Conservation (phyloP, 2,329 filamentous ascomycete genomes). For the Claviceps fusiformis region DNA sequence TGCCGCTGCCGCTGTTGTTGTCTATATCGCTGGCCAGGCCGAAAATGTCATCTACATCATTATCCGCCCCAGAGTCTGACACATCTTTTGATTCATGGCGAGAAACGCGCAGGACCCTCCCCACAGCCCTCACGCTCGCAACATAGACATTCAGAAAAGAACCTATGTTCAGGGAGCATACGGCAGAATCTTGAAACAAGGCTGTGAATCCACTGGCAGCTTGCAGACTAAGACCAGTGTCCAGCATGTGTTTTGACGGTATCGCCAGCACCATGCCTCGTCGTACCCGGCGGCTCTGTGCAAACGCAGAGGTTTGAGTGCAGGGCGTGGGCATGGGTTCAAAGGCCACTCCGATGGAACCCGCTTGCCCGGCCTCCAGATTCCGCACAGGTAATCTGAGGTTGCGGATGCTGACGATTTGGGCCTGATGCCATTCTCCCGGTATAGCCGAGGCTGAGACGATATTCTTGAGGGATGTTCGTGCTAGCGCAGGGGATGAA, state of each 20-base stretch:
- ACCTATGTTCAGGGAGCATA: slow-evolving; percentile 50
- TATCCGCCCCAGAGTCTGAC: slow-evolving; percentile 15
- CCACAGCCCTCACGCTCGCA: slow-evolving; percentile 72
- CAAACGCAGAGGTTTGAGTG: neutral
- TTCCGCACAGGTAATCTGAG: slow-evolving; percentile 68
- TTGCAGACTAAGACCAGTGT: slow-evolving; percentile 44
- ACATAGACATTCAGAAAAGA: slow-evolving; percentile 71
- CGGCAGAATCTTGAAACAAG: slow-evolving; percentile 50
- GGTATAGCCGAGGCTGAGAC: slow-evolving; percentile 37
- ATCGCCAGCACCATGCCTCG: slow-evolving; percentile 77
- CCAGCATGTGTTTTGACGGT: slow-evolving; percentile 42
- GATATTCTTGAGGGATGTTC: slow-evolving; percentile 38
- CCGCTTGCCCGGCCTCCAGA: slow-evolving; percentile 70
- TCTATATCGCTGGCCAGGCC: slow-evolving; percentile 36
- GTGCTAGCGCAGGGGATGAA: slow-evolving; percentile 38
- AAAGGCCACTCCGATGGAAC: slow-evolving; percentile 71
- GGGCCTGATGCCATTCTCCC: slow-evolving; percentile 67
- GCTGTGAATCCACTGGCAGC: slow-evolving; percentile 58
- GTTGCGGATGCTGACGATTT: slow-evolving; percentile 76
- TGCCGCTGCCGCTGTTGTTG: slow-evolving; percentile 15
- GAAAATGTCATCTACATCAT: slow-evolving; percentile 43
- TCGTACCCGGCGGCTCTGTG: slow-evolving; percentile 32
- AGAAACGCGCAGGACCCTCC: slow-evolving; percentile 51
- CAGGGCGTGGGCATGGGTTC: slow-evolving; percentile 16
- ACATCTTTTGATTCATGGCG: slow-evolving; percentile 12